Base-by-base conservation (phyloP, 805 yeast species). In the Yamadazyma paraphyllophila region DNA sequence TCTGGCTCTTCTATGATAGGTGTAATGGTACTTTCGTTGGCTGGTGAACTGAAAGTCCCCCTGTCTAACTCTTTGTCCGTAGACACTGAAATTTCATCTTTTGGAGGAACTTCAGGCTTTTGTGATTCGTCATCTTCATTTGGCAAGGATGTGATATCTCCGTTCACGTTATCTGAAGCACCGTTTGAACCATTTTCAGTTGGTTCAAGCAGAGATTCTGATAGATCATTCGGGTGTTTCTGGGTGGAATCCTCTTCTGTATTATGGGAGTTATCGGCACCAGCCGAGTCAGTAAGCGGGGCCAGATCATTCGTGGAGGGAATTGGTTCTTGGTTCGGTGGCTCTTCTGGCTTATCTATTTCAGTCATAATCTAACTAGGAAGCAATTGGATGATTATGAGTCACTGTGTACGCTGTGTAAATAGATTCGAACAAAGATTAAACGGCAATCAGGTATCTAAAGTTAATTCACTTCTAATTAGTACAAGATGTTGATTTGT, bases 1-100 rank as follows among this genome's bases (percentile, higher is more conserved):
- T 39, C 35, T 20, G 46, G 47, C 20, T 46, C 52, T 44, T 49
- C 45, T 12, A 45, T 41, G n/a, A 48, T 44, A 7, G 50, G 46
- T 3, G 47, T 37, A 15, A 48, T 41, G 30, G 36, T 8, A 10
- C 35, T 30, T 16, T 35, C 38, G 11, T 30, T 33, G 24, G 35
- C 13, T 25, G 13, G 17, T n/a, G 32, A n/a, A 7, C 6, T 20
- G 24, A 20, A 20, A 20, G 24, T 20, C 29, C 39, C 39, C 7
- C 7, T 17, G 7, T 20, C 39, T 6, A 4, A 7, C 4, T 36
- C 39, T 16, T 4, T 29, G 13, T 29, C 13, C 31, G 13, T 29
- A 29, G 31, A n/a, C 13, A 29, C 31, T 29, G 31, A n/a, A 4
- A 11, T n/a, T 7, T 29, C 7, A 29, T 29, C 31, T 29, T 29